Evolutionary conservation across 2,329 filamentous ascomycete genomes (phyloP).

Genomic region (Colletotrichum sp.): DNA sequence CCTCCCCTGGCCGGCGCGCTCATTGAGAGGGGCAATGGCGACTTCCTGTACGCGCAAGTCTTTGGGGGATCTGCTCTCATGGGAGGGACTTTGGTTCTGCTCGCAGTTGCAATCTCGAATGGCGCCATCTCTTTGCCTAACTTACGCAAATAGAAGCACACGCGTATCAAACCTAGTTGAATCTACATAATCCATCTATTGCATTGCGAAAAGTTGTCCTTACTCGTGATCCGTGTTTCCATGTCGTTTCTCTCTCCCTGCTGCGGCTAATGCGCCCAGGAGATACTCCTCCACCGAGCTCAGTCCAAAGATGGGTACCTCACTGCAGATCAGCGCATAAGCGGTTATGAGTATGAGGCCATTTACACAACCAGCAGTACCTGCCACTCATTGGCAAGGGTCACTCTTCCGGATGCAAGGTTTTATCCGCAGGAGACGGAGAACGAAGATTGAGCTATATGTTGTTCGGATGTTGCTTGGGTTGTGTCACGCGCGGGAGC

Average conservation of each 20-base stretch:
- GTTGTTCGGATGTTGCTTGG: too few relatives aligned
- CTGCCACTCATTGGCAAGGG: neutral
- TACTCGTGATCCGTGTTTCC: neutral
- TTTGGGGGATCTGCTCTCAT: neutral
- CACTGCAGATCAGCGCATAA: neutral
- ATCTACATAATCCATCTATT: neutral
- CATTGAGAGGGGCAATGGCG: constrained; percentile 30
- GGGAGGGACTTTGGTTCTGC: neutral
- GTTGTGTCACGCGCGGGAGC: too few relatives aligned
- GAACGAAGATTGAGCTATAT: neutral
- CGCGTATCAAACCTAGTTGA: neutral
- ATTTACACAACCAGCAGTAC: neutral
- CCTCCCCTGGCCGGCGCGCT: constrained; percentile 57
- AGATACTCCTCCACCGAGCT: neutral
- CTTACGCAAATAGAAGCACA: neutral
- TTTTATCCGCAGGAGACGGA: neutral
- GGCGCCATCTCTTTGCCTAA: neutral
- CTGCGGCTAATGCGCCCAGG: neutral
- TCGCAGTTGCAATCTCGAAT: neutral
- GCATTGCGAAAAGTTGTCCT: neutral
- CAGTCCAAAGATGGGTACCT: neutral
- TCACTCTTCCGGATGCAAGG: neutral
- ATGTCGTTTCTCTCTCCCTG: accelerated
- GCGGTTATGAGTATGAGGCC: neutral
- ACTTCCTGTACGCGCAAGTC: neutral